Conservation (phyloP, 1,284 basidiomycete species). For the Trichosporon sp. region DNA sequence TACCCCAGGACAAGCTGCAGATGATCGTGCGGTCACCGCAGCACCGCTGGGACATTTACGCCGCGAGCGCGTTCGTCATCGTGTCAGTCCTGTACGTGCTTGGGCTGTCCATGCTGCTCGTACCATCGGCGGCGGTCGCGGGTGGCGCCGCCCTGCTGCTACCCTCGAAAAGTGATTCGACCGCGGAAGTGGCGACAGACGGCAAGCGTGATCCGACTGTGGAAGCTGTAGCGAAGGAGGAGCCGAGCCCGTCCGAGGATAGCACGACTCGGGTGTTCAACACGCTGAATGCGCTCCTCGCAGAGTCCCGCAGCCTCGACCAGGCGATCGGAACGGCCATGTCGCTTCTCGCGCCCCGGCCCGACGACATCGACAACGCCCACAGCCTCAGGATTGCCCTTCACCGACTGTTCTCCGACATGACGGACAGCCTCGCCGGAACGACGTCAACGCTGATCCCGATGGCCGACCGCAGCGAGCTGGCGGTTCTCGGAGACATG, state of each 20-base stretch:
- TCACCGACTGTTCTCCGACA: conserved; percentile 33
- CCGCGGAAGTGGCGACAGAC: background rate
- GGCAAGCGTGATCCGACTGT: background rate
- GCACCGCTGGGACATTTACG: conserved; percentile 1
- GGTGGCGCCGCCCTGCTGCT: conserved; percentile 9
- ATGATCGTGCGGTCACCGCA: background rate
- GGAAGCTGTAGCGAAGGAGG: background rate
- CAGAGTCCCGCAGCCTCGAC: conserved; percentile 25
- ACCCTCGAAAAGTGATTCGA: conserved; percentile 6
- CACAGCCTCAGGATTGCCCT: conserved; percentile 35
- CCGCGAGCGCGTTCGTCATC: background rate
- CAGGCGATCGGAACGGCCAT: conserved; percentile 27
- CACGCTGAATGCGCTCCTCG: conserved; percentile 20
- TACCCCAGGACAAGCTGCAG: background rate
- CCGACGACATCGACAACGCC: conserved; percentile 21
- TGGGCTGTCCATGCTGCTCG: conserved; percentile 4
- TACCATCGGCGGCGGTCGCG: conserved; percentile 10
- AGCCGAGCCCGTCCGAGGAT: background rate
- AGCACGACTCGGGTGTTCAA: conserved; percentile 5
- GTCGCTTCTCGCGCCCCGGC: conserved; percentile 22
- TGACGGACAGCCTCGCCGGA: conserved; percentile 40
- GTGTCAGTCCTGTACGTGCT: conserved; percentile 1
- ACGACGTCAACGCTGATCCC: conserved; percentile 34
- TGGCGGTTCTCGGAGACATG: conserved; percentile 40
- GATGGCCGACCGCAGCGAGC: conserved; percentile 33